Evolutionary conservation across 2,329 filamentous ascomycete genomes (phyloP).

Genomic region (Dactylellina drechsleri): DNA sequence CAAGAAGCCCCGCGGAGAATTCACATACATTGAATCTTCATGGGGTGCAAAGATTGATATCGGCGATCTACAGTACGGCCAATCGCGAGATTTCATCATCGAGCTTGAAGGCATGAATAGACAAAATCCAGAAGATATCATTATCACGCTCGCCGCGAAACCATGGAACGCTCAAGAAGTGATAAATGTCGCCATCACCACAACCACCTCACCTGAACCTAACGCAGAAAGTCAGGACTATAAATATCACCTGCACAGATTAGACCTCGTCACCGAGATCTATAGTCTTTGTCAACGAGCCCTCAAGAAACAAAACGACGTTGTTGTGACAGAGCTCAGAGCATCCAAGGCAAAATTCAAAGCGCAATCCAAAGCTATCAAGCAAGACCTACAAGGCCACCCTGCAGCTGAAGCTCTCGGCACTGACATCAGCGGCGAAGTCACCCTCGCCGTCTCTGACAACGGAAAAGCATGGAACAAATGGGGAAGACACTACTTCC

Average conservation of each 20-base stretch:
- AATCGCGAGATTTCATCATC: slow-evolving; percentile 67
- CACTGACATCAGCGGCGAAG: slow-evolving; percentile 64
- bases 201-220: slow-evolving; percentile 32
- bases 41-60: slow-evolving; percentile 56
- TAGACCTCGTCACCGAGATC: slow-evolving; percentile 42
- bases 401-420: slow-evolving; percentile 65
- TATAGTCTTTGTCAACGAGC: slow-evolving; percentile 54
- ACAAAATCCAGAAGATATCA: slow-evolving; percentile 28
- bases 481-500: slow-evolving; percentile 71
- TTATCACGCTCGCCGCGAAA: slow-evolving; percentile 58
- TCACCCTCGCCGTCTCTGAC: slow-evolving; percentile 65
- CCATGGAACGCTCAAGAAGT: slow-evolving; percentile 55
- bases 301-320: slow-evolving; percentile 4
- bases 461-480: slow-evolving; percentile 61
- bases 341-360: slow-evolving; percentile 17
- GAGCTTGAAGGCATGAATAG: slow-evolving; percentile 36
- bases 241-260: slow-evolving; percentile 44
- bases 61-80: slow-evolving; percentile 71
- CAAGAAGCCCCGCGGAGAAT: slow-evolving; percentile 60
- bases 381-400: slow-evolving; percentile 18
- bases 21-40: slow-evolving; percentile 58
- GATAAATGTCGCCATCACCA: slow-evolving; percentile 21
- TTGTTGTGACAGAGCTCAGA: not conserved
- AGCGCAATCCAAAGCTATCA: slow-evolving; percentile 27
- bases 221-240: slow-evolving; percentile 29